These are phyloP conservation scores for Mucor velutinosus DNA, from an alignment of 371 early-diverging fungal species.

Conservation along the genomic window DNA sequence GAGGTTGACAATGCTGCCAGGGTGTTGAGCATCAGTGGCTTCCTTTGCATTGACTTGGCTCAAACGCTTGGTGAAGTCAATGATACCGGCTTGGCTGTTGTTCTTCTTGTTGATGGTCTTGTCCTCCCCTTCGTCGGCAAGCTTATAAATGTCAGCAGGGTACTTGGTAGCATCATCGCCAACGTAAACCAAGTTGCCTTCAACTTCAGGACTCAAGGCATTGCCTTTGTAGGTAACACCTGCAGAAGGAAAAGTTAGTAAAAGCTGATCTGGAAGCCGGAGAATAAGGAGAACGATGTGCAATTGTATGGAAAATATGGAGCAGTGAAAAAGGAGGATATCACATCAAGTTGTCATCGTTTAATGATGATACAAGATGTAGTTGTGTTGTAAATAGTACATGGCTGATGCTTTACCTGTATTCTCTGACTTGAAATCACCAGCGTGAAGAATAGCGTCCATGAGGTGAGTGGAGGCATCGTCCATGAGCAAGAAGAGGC, in stretches of 20 bases:
- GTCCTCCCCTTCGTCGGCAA: slow-evolving; percentile 36
- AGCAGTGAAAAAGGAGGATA: neutral
- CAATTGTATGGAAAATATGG: slow-evolving; percentile 5
- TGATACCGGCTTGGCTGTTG: slow-evolving; percentile 22
- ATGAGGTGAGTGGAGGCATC: slow-evolving; percentile 52
- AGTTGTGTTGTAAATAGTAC: neutral
- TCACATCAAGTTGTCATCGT: neutral
- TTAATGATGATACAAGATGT: neutral
- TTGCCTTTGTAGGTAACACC: slow-evolving; percentile 49
- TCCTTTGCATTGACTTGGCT: slow-evolving; percentile 31
- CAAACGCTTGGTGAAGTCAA: slow-evolving; percentile 33
- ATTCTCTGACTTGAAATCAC: slow-evolving; percentile 26
- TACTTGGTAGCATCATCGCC: slow-evolving; percentile 42
- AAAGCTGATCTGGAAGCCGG: neutral
- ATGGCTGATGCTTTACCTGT: slow-evolving; percentile 23
- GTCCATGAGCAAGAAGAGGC: slow-evolving; percentile 60
- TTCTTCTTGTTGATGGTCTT: slow-evolving; percentile 23
- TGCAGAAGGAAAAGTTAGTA: slow-evolving; percentile 11
- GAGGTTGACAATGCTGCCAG: slow-evolving; percentile 38
- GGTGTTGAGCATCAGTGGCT: slow-evolving; percentile 38
- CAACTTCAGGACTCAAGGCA: slow-evolving; percentile 25
- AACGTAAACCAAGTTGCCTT: slow-evolving; percentile 43
- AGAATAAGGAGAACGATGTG: neutral
- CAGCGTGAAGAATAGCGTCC: slow-evolving; percentile 45
- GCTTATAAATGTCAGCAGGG: slow-evolving; percentile 46